Conservation (phyloP, 169 alveolate genomes). For the Plasmodium fragile region DNA sequence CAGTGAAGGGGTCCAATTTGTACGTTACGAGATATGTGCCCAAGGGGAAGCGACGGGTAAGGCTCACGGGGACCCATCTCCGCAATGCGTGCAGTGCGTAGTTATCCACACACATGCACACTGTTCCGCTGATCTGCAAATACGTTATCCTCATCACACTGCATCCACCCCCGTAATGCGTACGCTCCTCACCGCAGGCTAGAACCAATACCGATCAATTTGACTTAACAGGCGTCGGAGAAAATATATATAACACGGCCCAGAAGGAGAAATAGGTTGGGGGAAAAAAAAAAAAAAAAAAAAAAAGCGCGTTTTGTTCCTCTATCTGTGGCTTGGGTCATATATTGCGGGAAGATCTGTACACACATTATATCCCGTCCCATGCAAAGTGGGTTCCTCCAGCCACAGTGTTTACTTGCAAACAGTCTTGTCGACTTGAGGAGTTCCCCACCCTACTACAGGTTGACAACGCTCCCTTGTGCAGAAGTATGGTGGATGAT, state of each 20-base stretch:
- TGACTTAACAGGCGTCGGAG: constrained; percentile 72
- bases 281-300: background rate
- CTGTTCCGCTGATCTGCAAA: background rate
- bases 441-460: background rate
- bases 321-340: background rate
- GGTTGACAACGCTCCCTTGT: background rate
- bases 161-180: background rate
- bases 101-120: background rate
- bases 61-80: background rate
- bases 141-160: background rate
- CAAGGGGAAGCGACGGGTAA: constrained; percentile 8
- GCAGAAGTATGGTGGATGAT: background rate
- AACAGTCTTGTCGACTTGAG: background rate
- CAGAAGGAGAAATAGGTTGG: constrained; percentile 22
- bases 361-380: background rate
- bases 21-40: constrained; percentile 50
- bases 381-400: background rate
- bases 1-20: constrained; percentile 54
- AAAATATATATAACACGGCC: constrained; percentile 37
- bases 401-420: background rate
- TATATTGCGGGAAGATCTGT: background rate
- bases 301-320: background rate
- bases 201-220: constrained; percentile 17
- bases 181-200: constrained; percentile 8
- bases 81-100: background rate